Percentiles rank a stretch among this genome's conserved stretches.
Conservation (phyloP, 441 rosid species). For the Pelargonium fulgidum region DNA sequence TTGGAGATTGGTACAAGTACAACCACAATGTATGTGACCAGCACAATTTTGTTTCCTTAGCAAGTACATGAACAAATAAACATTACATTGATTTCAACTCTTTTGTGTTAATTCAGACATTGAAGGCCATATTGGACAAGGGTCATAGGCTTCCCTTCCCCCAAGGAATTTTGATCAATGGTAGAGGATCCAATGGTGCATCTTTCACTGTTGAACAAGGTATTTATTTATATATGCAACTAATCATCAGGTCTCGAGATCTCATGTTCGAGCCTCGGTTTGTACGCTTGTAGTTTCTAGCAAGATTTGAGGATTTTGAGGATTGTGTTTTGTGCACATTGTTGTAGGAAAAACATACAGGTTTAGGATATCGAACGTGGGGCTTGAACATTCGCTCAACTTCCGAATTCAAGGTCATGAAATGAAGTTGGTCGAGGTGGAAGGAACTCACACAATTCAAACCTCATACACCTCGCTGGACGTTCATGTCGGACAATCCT, state of each 20-base stretch:
- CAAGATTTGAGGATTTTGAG: not conserved
- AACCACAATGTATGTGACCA: slow-evolving; percentile 57
- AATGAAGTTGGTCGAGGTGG: slow-evolving; percentile 83
- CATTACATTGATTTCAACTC: not conserved
- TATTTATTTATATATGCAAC: not conserved
- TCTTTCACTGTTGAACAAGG: slow-evolving; percentile 9
- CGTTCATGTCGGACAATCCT: slow-evolving; percentile 86
- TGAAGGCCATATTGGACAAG: slow-evolving; percentile 4
- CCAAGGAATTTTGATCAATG: not conserved
- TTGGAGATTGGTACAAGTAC: slow-evolving; percentile 83
- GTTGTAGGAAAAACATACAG: slow-evolving; percentile 72
- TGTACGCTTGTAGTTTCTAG: not conserved
- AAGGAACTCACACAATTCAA: slow-evolving; percentile 92
- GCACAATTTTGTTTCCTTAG: not conserved
- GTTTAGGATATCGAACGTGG: slow-evolving; percentile 84
- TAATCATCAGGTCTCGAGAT: too few relatives aligned
- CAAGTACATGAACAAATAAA: not conserved
- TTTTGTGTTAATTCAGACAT: not conserved
- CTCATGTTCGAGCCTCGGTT: too few relatives aligned
- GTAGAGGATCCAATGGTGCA: slow-evolving; percentile 3
- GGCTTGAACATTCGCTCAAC: slow-evolving; percentile 64
- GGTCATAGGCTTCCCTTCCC: slow-evolving; percentile 6
- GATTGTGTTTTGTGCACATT: not conserved
- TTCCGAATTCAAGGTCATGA: slow-evolving; percentile 80
- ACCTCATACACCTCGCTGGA: slow-evolving; percentile 67